Conservation (phyloP, 495 filamentous ascomycete species). For the Hyphodiscus hymeniophilus region DNA sequence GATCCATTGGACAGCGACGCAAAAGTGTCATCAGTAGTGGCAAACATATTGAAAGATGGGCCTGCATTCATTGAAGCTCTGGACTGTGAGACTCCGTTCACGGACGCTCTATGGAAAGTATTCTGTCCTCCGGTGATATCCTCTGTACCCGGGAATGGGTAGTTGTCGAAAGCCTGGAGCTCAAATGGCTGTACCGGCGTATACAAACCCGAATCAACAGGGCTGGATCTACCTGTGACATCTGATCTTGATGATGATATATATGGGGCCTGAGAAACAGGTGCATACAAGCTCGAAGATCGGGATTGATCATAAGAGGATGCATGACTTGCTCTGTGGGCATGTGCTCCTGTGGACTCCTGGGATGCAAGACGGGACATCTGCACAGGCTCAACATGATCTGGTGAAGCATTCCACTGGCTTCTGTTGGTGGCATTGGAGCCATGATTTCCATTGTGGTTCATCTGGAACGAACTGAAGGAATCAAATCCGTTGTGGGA, state of each 20-base stretch:
- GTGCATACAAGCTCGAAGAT: slow-evolving; percentile 15
- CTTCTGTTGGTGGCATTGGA: not conserved
- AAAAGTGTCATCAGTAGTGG: slow-evolving; percentile 16
- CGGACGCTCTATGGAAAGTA: slow-evolving; percentile 16
- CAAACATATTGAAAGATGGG: slow-evolving; percentile 12
- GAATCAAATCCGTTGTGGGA: slow-evolving; percentile 16
- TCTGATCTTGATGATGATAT: slow-evolving; percentile 21
- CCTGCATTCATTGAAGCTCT: slow-evolving; percentile 7
- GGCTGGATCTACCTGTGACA: slow-evolving; percentile 20
- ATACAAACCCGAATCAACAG: slow-evolving; percentile 14
- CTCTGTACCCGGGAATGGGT: slow-evolving; percentile 8
- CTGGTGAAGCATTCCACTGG: slow-evolving; percentile 3
- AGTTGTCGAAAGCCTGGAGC: slow-evolving; percentile 16
- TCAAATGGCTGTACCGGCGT: slow-evolving; percentile 17
- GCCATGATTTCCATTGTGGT: slow-evolving; percentile 13
- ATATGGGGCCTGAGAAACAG: slow-evolving; percentile 19
- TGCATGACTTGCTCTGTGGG: slow-evolving; percentile 9
- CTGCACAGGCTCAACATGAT: slow-evolving; percentile 9
- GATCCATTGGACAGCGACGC: slow-evolving; percentile 7
- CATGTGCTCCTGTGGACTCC: slow-evolving; percentile 19
- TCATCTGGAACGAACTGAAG: slow-evolving; percentile 7
- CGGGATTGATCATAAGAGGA: slow-evolving; percentile 17
- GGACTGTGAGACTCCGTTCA: not conserved
- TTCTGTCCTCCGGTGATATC: slow-evolving; percentile 5
- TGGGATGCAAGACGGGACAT: slow-evolving; percentile 19